phyloP scores from a whole-genome alignment of 345 rosid species.

The Trapa incisa region DNA sequence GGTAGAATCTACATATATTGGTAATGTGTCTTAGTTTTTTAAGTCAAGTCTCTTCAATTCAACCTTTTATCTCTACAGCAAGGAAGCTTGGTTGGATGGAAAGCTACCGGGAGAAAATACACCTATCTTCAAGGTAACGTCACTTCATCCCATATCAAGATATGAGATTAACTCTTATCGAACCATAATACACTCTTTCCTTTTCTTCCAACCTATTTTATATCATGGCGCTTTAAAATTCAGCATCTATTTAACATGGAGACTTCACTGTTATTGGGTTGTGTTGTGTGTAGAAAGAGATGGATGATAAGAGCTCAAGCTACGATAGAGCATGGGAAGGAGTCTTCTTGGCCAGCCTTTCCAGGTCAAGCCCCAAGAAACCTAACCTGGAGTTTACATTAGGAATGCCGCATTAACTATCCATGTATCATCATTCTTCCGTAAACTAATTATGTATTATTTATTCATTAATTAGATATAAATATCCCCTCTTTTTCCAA shows the following conservation, averaged over 20 bases:
- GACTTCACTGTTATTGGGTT: too few species aligned
- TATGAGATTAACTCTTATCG: too few species aligned
- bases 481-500: neutral
- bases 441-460: too few species aligned
- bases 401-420: slow-evolving; percentile 65
- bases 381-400: slow-evolving; percentile 90
- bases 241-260: too few species aligned
- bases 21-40: neutral
- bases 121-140: slow-evolving; percentile 61
- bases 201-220: too few species aligned
- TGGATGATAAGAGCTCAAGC: slow-evolving; percentile 59
- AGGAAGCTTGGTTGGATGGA: slow-evolving; percentile 91
- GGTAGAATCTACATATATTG: slow-evolving; percentile 15
- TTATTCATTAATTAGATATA: too few species aligned
- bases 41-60: too few species aligned
- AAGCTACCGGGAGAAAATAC: slow-evolving; percentile 40
- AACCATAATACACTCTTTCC: too few species aligned
- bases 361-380: slow-evolving; percentile 71
- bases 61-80: slow-evolving; percentile 21
- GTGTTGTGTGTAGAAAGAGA: slow-evolving; percentile 31
- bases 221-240: too few species aligned
- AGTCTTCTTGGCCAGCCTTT: slow-evolving; percentile 55
- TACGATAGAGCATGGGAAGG: slow-evolving; percentile 72
- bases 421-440: neutral
- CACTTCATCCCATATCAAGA: too few species aligned